phyloP scores from a whole-genome alignment of 2,329 filamentous ascomycete genomes.

The Ascochyta rabiei region DNA sequence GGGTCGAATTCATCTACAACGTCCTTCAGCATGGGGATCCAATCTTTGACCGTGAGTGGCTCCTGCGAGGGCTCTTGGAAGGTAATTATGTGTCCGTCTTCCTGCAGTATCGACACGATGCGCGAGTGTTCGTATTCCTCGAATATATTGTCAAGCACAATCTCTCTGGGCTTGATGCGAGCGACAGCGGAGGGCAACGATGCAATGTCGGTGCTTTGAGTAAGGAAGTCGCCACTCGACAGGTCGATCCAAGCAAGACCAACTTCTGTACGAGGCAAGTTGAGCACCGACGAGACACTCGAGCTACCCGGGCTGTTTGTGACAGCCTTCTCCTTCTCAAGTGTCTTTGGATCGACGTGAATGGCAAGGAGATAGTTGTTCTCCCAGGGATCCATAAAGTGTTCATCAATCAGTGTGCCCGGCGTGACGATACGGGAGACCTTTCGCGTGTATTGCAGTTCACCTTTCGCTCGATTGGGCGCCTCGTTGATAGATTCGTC shows the following conservation, averaged over 20 bases:
- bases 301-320: slow-evolving; percentile 37
- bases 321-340: slow-evolving; percentile 30
- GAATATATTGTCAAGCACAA: slow-evolving; percentile 69
- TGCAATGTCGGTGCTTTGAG: slow-evolving; percentile 73
- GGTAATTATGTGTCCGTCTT: slow-evolving; percentile 77
- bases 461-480: slow-evolving; percentile 74
- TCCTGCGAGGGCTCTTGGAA: slow-evolving; percentile 63
- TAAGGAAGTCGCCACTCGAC: slow-evolving; percentile 93
- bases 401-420: slow-evolving; percentile 95
- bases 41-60: slow-evolving; percentile 63
- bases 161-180: slow-evolving; percentile 81
- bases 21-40: slow-evolving; percentile 78
- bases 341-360: slow-evolving; percentile 58
- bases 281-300: slow-evolving; percentile 41
- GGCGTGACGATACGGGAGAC: slow-evolving; percentile 91
- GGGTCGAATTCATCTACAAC: slow-evolving; percentile 63
- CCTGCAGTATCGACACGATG: slow-evolving; percentile 71
- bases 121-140: slow-evolving; percentile 63
- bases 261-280: slow-evolving; percentile 56
- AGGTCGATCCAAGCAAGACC: slow-evolving; percentile 94
- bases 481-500: slow-evolving; percentile 85
- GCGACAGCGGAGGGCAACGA: slow-evolving; percentile 81
- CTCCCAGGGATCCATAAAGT: slow-evolving; percentile 91
- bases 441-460: slow-evolving; percentile 80
- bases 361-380: slow-evolving; percentile 93